Base-by-base conservation (phyloP, 805 yeast species). In the Barnettozyma siamensis region DNA sequence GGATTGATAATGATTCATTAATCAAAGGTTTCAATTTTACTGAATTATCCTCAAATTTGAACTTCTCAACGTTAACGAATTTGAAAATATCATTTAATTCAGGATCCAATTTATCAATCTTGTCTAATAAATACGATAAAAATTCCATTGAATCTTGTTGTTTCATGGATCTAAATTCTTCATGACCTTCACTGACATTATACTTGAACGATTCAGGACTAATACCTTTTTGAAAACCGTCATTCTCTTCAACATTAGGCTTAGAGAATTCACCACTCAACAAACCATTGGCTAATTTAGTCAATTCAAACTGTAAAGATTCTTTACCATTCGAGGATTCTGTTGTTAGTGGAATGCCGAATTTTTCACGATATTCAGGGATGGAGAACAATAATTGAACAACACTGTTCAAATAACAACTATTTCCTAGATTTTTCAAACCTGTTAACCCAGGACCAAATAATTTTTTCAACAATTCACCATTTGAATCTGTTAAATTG, bases 131-230 rank as follows among this genome's bases (percentile, higher is more conserved):
- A 57, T 79, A 83, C 5, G 76, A 63, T 62, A 88, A 74, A 57
- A 88, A 93, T 60, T 93, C 99, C 67, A 80, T 84, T 0, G 98
- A 93, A 66, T 93, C 99, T 60, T 93, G 99, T 58, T 93, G 99
- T 51, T 80, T 77, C 72, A 81, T 85, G 0, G 95, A 80, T 34
- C 80, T 70, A 53, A 93, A 93, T 55, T 93, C 99, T 15, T 70
- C 69, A 59, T 93, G 94, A 29, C 77, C 76, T 38, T 73, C 73
- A 4, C 96, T 96, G 39, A 93, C 69, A 20, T 88, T 65, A 8
- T 76, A 66, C 59, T 91, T 91, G 62, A 93, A 80, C 36, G 83
- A 71, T 1, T 76, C 67, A 0, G 96, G 96, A 39, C 77, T 74
- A 16, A 93, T 71, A 5, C 98, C 97, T 31, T 67, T 55, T 56